These are phyloP conservation scores for Vitis amurensis DNA, from an alignment of 164 flowering plant species.

Conservation along the genomic window DNA sequence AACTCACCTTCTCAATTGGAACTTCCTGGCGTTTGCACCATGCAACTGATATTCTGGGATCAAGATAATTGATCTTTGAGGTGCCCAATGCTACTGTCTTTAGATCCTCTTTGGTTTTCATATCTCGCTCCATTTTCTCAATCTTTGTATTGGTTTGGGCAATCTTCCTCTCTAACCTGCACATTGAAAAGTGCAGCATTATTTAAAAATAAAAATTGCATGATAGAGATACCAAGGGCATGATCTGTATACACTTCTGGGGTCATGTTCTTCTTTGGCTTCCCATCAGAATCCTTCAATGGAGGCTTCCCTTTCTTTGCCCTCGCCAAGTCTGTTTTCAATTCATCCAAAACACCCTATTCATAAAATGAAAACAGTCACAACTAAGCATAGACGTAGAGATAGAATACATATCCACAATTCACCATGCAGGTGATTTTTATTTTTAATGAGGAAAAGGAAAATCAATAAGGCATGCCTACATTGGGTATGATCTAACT, in stretches of 20 bases:
- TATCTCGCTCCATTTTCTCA: conserved; percentile 78
- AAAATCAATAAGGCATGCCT: neutral
- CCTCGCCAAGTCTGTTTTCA: conserved; percentile 66
- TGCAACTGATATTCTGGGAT: conserved; percentile 96
- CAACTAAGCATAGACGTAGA: neutral
- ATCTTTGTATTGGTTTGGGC: conserved; percentile 66
- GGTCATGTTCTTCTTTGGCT: conserved; percentile 65
- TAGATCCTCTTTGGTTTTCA: conserved; percentile 77
- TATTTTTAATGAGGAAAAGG: neutral
- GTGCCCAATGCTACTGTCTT: conserved; percentile 96
- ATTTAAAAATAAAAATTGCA: neutral
- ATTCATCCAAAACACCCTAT: conserved; percentile 59
- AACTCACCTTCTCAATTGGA: conserved; percentile 93
- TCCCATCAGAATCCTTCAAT: conserved; percentile 72
- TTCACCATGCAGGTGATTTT: neutral
- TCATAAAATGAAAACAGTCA: conserved; percentile 8
- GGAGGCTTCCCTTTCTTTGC: conserved; percentile 98
- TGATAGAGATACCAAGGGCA: neutral
- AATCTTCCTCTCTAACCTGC: conserved; percentile 83
- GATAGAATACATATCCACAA: neutral
- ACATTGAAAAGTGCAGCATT: conserved; percentile 2
- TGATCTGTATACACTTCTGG: conserved; percentile 73
- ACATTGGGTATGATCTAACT: neutral
- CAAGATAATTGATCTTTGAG: conserved; percentile 92
- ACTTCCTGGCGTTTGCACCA: conserved; percentile 99